A percentile compares a stretch with the other conserved stretches of the same genome.
Evolutionary conservation across 768 basidiomycete genomes (phyloP).

Genomic region (Tricholomella constricta): DNA sequence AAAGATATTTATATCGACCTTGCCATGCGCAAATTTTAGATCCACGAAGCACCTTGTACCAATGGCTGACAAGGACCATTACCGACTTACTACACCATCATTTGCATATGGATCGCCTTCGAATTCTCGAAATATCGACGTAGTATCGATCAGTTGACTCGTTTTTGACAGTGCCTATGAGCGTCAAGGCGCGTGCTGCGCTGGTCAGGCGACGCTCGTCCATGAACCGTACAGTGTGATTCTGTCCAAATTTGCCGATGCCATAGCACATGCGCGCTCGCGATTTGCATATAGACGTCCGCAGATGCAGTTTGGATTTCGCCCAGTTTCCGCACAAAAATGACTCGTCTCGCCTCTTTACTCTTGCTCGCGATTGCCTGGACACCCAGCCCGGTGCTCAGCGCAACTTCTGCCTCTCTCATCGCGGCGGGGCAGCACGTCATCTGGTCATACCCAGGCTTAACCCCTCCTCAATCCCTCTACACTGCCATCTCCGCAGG

Average conservation of each 20-base stretch:
- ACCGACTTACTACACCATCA: no score
- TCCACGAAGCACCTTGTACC: no score
- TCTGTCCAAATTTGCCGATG: neutral
- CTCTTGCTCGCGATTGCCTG: constrained; percentile 2
- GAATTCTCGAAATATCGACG: no score
- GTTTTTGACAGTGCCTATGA: no score
- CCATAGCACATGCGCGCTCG: neutral
- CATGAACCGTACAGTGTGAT: neutral
- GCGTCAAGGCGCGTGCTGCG: neutral
- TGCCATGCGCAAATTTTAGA: no score
- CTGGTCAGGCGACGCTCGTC: neutral
- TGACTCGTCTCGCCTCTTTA: neutral
- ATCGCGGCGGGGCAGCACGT: constrained; percentile 16
- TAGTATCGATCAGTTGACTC: no score
- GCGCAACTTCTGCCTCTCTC: constrained; percentile 11
- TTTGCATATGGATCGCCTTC: no score
- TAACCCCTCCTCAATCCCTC: constrained; percentile 13
- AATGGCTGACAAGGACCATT: no score
- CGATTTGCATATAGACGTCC: neutral
- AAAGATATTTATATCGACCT: no score
- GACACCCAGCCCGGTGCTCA: neutral
- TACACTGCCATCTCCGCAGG: constrained; percentile 14
- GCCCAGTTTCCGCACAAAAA: neutral
- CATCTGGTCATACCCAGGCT: constrained; percentile 16
- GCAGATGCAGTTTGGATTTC: no score